Conservation (phyloP, 352 stramenopile genomes). For the Globisporangium middletonii region DNA sequence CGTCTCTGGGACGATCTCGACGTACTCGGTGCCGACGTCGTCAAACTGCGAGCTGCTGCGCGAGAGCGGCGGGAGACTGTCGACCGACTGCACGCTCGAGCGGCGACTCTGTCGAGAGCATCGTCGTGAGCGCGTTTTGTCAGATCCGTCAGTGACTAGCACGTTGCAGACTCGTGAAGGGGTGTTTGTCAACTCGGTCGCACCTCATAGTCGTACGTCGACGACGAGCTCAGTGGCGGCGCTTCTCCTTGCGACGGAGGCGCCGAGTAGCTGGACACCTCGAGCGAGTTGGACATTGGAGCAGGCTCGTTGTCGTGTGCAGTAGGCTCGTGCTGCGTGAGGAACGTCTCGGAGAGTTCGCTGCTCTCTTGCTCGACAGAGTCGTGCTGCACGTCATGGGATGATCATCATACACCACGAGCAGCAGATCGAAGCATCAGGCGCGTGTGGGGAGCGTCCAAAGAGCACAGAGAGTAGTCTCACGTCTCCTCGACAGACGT, state of each 20-base stretch:
- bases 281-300: no score
- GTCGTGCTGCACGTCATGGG: no score
- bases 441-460: neutral
- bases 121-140: neutral
- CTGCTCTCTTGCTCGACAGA: no score
- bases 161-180: no score
- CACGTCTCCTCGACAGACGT: constrained; percentile 1
- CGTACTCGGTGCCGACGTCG: constrained; percentile 47
- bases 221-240: neutral
- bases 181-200: neutral
- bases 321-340: no score
- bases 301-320: no score
- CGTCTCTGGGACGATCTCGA: constrained; percentile 42
- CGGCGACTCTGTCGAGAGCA: neutral
- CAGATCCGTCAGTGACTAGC: no score
- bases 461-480: neutral
- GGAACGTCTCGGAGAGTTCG: no score
- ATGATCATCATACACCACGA: no score
- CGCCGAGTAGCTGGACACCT: no score
- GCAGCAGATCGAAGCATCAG: neutral
- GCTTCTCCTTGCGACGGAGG: no score
- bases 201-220: constrained; percentile 2
- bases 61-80: constrained; percentile 9
- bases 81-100: neutral
- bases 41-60: constrained; percentile 20